Evolutionary conservation across 78 protist species (phyloP), one percentile per base, ranked within the genome.

Genomic region (Dictyostelium capitatum): DNA sequence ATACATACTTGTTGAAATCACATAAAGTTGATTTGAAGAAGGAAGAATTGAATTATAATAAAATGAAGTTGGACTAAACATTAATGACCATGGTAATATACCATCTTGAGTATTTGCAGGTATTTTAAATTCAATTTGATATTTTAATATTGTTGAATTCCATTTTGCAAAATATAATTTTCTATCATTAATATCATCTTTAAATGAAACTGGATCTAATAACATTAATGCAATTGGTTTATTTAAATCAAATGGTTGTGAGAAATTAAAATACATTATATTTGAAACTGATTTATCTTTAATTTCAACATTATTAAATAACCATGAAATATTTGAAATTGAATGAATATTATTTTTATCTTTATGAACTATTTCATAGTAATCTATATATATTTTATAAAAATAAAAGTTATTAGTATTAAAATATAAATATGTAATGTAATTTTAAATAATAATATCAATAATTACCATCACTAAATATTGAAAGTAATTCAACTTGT

Each of bases 141-240:
- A 67, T 47, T 30, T 67, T 67, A 30, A 30, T 12, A 28, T 67
- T 32, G 47, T 67, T 32, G 75, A 67, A 32, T 67, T 67, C 75
- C 75, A 67, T 32, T 32, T 32, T 32, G 75, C 30, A 17, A 15
- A 32, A 4, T 3, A 67, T 67, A 67, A 15, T 32, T 67, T 32
- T 28, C 47, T 67, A 17, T 20, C 75, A 67, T 11, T 23, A 23
- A 23, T 30, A 7, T 62, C 70, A 10, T 62, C 37, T 25, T 30
- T 62, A 62, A 19, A 8, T 32, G 48, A 32, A 67, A 67, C 75
- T 32, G n/a, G 12, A 17, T 67, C 75, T 3, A 32, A 25, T 67
- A 67, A 67, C 0, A 67, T 47, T 17, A 67, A 67, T 5, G 75
- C 43, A 37, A 67, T 67, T 12, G 75, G 75, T 67, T 23, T 67